Percentiles rank a stretch among this genome's conserved stretches.
phyloP scores from a whole-genome alignment of 805 yeast genomes.

The Cyberlindnera petersonii region DNA sequence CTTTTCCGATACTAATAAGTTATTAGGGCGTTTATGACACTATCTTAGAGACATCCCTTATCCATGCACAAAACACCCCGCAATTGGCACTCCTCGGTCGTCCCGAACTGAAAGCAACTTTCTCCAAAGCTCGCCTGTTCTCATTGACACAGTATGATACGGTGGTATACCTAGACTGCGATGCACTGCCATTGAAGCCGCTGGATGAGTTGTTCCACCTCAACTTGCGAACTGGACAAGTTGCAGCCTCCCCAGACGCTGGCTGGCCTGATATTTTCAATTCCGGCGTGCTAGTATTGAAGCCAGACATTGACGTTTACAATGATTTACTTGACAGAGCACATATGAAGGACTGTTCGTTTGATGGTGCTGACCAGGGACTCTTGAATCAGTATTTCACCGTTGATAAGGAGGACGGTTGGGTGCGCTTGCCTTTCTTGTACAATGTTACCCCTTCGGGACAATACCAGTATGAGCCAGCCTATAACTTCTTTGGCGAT shows the following conservation, averaged over 20 bases:
- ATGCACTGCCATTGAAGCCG: constrained; percentile 46
- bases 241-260: constrained; percentile 58
- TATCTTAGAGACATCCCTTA: constrained; percentile 27
- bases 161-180: constrained; percentile 61
- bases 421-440: constrained; percentile 74
- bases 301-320: constrained; percentile 46
- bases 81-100: constrained; percentile 38
- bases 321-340: constrained; percentile 32
- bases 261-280: constrained; percentile 92
- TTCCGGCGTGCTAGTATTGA: constrained; percentile 62
- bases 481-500: constrained; percentile 48
- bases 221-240: constrained; percentile 23
- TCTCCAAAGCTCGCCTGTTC: constrained; percentile 50
- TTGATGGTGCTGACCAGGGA: constrained; percentile 93
- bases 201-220: constrained; percentile 20
- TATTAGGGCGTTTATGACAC: constrained; percentile 19
- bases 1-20: too few relatives aligned
- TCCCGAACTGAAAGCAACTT: constrained; percentile 50
- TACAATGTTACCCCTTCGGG: constrained; percentile 78
- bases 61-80: constrained; percentile 19
- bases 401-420: constrained; percentile 29
- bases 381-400: constrained; percentile 65
- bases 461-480: constrained; percentile 72
- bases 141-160: constrained; percentile 39
- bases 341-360: constrained; percentile 35